Conservation (phyloP, 495 filamentous ascomycete genomes). For the Penicillium soppii region DNA sequence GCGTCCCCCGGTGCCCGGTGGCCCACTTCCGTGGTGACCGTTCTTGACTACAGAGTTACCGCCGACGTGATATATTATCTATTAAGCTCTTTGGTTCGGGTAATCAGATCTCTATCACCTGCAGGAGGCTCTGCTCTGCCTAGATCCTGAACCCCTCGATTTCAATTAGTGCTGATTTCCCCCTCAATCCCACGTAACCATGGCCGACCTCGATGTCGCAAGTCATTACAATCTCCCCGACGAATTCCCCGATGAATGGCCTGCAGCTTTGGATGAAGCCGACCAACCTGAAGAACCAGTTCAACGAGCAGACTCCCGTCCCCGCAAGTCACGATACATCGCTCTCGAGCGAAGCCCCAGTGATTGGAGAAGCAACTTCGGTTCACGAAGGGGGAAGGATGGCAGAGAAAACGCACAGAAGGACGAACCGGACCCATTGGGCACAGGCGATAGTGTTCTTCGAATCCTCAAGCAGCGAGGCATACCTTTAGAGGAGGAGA, state of each 20-base stretch:
- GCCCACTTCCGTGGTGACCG: conserved; percentile 19
- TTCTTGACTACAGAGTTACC: conserved; percentile 25
- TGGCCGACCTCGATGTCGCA: conserved; percentile 72
- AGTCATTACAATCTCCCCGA: conserved; percentile 86
- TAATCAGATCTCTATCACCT: conserved; percentile 4
- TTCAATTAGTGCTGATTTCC: conserved; percentile 12
- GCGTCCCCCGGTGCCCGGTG: conserved; percentile 28
- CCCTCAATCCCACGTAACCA: conserved; percentile 20
- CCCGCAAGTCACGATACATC: conserved; percentile 77
- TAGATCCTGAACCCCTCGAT: background rate
- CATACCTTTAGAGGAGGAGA: conserved; percentile 81
- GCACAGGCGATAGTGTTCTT: conserved; percentile 79
- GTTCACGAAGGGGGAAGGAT: conserved; percentile 65
- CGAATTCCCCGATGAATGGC: conserved; percentile 83
- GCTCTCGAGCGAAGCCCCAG: conserved; percentile 74
- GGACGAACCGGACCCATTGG: conserved; percentile 90
- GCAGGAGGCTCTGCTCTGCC: conserved; percentile 1
- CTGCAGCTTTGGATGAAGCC: conserved; percentile 71
- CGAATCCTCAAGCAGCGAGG: conserved; percentile 71
- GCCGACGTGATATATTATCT: conserved; percentile 8
- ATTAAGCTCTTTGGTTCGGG: background rate
- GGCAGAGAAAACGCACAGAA: conserved; percentile 75
- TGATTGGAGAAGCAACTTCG: conserved; percentile 64
- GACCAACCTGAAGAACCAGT: conserved; percentile 64
- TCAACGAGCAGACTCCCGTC: conserved; percentile 49